A percentile compares a stretch with the other conserved stretches of the same genome.
These are phyloP conservation scores for Beauveria scarabaeidicola DNA, from an alignment of 2,329 filamentous ascomycete species.

Conservation along the genomic window DNA sequence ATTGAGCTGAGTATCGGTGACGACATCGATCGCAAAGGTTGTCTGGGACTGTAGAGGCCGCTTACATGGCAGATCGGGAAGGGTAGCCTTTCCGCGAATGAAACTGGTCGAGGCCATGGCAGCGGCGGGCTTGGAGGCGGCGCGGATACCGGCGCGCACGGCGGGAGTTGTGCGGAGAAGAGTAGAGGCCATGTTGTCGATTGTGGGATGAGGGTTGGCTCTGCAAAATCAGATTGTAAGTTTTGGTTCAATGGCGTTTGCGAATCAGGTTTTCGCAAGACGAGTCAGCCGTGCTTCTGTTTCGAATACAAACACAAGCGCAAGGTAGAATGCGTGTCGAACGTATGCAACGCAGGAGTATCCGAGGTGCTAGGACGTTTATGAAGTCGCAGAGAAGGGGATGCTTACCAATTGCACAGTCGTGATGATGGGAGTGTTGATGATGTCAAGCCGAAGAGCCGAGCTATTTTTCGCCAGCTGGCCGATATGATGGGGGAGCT, in stretches of 20 bases:
- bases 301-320: conserved; percentile 3
- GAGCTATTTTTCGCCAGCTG: conserved; percentile 7
- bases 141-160: conserved; percentile 62
- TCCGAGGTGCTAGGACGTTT: neutral
- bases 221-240: neutral
- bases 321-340: neutral
- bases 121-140: conserved; percentile 51
- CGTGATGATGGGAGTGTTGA: neutral
- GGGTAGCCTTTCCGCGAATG: conserved; percentile 78
- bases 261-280: neutral
- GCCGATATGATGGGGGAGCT: neutral
- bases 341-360: neutral
- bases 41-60: neutral
- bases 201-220: neutral
- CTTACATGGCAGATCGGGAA: conserved; percentile 71
- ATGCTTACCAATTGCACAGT: conserved; percentile 12
- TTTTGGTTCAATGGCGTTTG: neutral
- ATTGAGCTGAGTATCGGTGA: neutral
- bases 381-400: neutral
- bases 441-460: conserved; percentile 11
- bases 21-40: neutral
- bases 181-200: conserved; percentile 59
- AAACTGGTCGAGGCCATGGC: conserved; percentile 68
- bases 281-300: conserved; percentile 5
- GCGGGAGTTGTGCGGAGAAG: conserved; percentile 64